Evolutionary conservation across 2,329 filamentous ascomycete genomes (phyloP), one percentile per base, ranked within the genome.

Genomic region (Calonectria pteridis): DNA sequence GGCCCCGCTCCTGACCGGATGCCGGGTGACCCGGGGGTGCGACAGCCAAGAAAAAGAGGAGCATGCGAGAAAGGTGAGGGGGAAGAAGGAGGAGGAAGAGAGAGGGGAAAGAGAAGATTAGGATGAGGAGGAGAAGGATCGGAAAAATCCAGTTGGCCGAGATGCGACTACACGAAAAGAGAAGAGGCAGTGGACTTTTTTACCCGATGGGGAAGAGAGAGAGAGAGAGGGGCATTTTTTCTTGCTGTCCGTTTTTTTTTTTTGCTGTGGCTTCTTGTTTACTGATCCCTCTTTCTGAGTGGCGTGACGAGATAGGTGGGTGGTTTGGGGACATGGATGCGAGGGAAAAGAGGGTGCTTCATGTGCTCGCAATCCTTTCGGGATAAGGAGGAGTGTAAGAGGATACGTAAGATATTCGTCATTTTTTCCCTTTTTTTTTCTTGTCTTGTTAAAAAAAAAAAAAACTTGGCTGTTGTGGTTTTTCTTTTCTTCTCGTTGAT

Each of bases 1-100:
- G 55, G 55, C 43, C 55, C 55, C 67, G 33, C 37, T 51, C 31
- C 55, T 43, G 55, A 69, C 55, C 67, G 55, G 67, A 43, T 31
- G 29, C 49, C 67, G 55, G 67, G 28, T 33, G 43, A 62, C 43
- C 23, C 55, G 53, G 67, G 40, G 31, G 29, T 53, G 29, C n/a
- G 20, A 58, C 20, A 20, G 29, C 16, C 29, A 53, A 40, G 23
- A 37, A 23, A 26, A 28, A 40, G 59, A 16, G 20, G n/a, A n/a
- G 20, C 5, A 35, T 14, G 18, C 26, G 16, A 37, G 6, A 37
- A 20, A 26, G 11, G 55, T n/a, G 20, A 65, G 28, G 37, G 46
- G 43, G 28, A n/a, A 18, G n/a, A 6, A 31, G 33, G 31, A 23
- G 33, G 40, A 10, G 49, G 23, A 18, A 9, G 50, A 28, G 23